phyloP scores from a whole-genome alignment of 1,139 yeast genomes.

The Insectozyma bohioensis region DNA sequence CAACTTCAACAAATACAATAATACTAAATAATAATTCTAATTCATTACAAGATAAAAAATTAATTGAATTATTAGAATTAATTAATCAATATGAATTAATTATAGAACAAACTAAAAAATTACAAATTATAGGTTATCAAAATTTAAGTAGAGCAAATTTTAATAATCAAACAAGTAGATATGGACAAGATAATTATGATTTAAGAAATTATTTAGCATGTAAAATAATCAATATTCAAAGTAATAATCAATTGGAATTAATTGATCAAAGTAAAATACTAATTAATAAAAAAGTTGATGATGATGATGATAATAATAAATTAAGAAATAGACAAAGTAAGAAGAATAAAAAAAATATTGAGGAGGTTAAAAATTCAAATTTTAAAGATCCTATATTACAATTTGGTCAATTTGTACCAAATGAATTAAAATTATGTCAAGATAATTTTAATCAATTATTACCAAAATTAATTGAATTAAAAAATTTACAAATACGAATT shows the following conservation, averaged over 20 bases:
- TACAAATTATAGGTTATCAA: constrained; percentile 32
- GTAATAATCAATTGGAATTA: constrained; percentile 13
- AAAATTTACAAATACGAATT: constrained; percentile 27
- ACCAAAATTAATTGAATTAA: constrained; percentile 23
- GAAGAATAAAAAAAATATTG: constrained; percentile 6
- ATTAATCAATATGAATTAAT: constrained; percentile 31
- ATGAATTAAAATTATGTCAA: constrained; percentile 42
- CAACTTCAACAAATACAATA: constrained; percentile 1
- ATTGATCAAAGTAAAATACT: constrained; percentile 14
- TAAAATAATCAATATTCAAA: constrained; percentile 15
- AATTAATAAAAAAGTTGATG: constrained; percentile 3
- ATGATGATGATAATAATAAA: constrained; percentile 4
- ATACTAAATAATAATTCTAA: constrained; percentile 1
- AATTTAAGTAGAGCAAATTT: constrained; percentile 44
- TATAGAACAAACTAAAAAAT: constrained; percentile 19
- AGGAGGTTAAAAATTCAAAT: background rate
- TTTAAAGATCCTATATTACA: constrained; percentile 43
- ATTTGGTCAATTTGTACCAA: constrained; percentile 53
- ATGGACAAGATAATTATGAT: constrained; percentile 28
- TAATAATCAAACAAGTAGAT: constrained; percentile 15
- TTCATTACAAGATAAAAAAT: constrained; percentile 18
- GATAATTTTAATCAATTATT: constrained; percentile 32
- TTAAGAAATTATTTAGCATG: constrained; percentile 30
- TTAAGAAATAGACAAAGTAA: constrained; percentile 9
- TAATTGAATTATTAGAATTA: constrained; percentile 24